Conservation (phyloP, 129 eudicot species). For the Glebionis coronaria region DNA sequence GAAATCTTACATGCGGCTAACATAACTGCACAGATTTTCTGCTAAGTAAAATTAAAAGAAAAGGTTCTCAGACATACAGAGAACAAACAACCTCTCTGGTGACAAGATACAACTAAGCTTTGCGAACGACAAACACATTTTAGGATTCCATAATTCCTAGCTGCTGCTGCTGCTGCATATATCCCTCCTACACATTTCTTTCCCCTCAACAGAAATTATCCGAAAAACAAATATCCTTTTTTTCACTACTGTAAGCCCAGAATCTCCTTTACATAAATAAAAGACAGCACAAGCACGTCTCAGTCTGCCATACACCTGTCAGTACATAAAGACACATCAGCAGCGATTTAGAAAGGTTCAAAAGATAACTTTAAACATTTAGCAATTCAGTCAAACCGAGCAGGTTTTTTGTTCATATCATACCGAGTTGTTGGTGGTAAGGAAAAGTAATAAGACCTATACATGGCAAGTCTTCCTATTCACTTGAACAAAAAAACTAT, state of each 20-base stretch:
- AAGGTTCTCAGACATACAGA: no score
- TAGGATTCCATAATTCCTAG: no score
- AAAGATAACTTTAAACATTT: no score
- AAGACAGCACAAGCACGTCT: not conserved
- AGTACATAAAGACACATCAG: constrained; percentile 6
- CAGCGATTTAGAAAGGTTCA: not conserved
- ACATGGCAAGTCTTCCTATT: not conserved
- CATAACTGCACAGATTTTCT: not conserved
- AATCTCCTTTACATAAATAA: constrained; percentile 24
- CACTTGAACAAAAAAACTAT: not conserved
- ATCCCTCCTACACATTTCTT: constrained; percentile 4
- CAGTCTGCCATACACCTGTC: constrained; percentile 22
- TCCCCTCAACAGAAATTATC: not conserved
- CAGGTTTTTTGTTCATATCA: no score
- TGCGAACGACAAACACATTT: no score
- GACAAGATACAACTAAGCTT: no score
- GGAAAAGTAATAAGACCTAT: not conserved
- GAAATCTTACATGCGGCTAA: not conserved
- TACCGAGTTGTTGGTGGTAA: not conserved
- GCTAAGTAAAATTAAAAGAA: no score
- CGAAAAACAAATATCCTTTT: not conserved
- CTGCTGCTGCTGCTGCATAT: constrained; percentile 5
- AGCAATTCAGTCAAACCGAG: no score
- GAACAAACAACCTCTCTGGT: no score
- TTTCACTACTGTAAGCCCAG: constrained; percentile 3